Evolutionary conservation across 352 stramenopile genomes (phyloP).

Genomic region (Elongisporangium senticosum): DNA sequence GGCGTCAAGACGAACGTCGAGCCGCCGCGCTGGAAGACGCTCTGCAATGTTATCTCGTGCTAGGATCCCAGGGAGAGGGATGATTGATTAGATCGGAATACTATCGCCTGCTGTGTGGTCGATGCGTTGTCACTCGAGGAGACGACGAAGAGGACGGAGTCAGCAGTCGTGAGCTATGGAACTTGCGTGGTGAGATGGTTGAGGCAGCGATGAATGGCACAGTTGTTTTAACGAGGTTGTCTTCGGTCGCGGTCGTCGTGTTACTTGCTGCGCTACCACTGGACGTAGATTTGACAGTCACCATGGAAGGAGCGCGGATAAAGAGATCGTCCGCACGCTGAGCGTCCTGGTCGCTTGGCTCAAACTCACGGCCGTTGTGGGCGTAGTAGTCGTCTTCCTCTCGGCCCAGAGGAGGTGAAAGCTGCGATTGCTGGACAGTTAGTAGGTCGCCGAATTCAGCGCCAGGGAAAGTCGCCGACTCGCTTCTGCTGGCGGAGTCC

Average conservation of each 20-base stretch:
- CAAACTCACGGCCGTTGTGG: neutral
- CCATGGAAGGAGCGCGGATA: neutral
- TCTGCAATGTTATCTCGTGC: conserved; percentile 61
- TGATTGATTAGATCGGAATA: neutral
- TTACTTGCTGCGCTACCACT: neutral
- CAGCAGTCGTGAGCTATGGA: conserved; percentile 1
- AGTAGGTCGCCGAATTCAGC: neutral
- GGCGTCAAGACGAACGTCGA: conserved; percentile 55
- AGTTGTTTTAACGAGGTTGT: neutral
- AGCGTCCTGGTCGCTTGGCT: neutral
- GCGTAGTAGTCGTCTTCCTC: neutral
- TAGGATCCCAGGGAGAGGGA: conserved; percentile 11
- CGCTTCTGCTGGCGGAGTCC: neutral
- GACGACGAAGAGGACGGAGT: neutral
- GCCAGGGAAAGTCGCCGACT: neutral
- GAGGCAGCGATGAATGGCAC: neutral
- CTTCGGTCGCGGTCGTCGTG: neutral
- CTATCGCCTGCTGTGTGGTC: conserved; percentile 1
- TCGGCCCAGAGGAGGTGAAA: neutral
- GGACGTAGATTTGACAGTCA: neutral
- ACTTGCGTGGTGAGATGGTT: conserved; percentile 4
- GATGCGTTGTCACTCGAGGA: neutral
- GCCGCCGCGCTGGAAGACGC: conserved; percentile 60
- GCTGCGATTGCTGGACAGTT: neutral
- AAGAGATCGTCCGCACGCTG: neutral